These are phyloP conservation scores for Sugiyamaella japonica DNA, from an alignment of 1,139 yeast species.

Conservation along the genomic window DNA sequence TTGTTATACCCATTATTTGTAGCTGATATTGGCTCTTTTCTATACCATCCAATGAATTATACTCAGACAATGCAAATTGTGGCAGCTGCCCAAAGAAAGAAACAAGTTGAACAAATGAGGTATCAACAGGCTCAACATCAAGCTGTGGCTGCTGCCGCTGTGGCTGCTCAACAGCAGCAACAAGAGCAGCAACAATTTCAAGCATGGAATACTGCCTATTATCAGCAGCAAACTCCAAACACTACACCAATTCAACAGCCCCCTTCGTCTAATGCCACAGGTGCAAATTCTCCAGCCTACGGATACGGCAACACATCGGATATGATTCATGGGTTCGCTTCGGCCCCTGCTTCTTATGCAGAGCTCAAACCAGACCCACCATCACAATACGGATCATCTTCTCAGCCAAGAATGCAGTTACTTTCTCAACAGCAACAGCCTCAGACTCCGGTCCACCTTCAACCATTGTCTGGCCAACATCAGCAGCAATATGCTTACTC, in stretches of 20 bases:
- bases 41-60: slow-evolving; percentile 38
- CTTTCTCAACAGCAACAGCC: slow-evolving; percentile 18
- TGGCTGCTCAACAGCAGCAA: slow-evolving; percentile 18
- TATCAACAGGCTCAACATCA: slow-evolving; percentile 25
- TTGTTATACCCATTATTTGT: slow-evolving; percentile 82
- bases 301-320: slow-evolving; percentile 9
- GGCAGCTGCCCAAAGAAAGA: slow-evolving; percentile 40
- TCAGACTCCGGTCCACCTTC: slow-evolving; percentile 17
- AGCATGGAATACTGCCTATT: slow-evolving; percentile 13
- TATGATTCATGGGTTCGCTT: background rate
- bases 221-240: slow-evolving; percentile 8
- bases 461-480: slow-evolving; percentile 7
- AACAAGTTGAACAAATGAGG: slow-evolving; percentile 32
- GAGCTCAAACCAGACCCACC: slow-evolving; percentile 2
- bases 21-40: slow-evolving; percentile 62
- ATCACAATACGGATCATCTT: slow-evolving; percentile 6
- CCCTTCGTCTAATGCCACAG: slow-evolving; percentile 1
- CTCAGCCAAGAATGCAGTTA: slow-evolving; percentile 5
- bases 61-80: slow-evolving; percentile 42
- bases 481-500: slow-evolving; percentile 12
- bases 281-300: slow-evolving; percentile 6
- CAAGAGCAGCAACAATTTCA: slow-evolving; percentile 19
- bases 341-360: background rate
- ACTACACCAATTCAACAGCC: slow-evolving; percentile 3
- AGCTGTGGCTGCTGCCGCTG: slow-evolving; percentile 11